A percentile compares a stretch with the other conserved stretches of the same genome.
Evolutionary conservation across 164 flowering plant species (phyloP).

Genomic region (Tetracentron sinense): DNA sequence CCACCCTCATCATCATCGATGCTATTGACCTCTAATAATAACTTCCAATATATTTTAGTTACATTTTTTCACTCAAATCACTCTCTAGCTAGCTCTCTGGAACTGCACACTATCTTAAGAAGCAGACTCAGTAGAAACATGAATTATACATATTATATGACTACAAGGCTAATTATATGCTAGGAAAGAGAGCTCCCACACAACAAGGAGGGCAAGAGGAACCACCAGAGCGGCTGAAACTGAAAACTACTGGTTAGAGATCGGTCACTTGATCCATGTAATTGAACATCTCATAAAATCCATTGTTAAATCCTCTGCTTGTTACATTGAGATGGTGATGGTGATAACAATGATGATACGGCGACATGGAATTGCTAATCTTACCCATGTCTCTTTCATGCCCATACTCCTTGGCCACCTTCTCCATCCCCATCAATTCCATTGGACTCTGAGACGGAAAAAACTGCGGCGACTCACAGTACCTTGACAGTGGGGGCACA

Average conservation of each 20-base stretch:
- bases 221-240: background rate
- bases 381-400: conserved; percentile 35
- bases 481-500: conserved; percentile 30
- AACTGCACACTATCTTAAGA: too few relatives aligned
- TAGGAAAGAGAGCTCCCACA: too few relatives aligned
- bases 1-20: too few relatives aligned
- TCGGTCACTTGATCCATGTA: background rate
- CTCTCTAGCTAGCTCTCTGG: too few relatives aligned
- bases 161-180: too few relatives aligned
- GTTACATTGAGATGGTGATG: conserved; percentile 20
- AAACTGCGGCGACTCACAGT: conserved; percentile 19
- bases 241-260: conserved; percentile 9
- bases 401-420: conserved; percentile 8
- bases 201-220: too few relatives aligned
- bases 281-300: conserved; percentile 8
- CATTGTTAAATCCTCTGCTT: conserved; percentile 13
- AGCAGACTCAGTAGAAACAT: too few relatives aligned
- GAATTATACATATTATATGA: too few relatives aligned
- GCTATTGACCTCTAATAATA: too few relatives aligned
- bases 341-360: conserved; percentile 30
- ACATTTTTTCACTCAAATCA: too few relatives aligned
- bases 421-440: conserved; percentile 27
- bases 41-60: too few relatives aligned
- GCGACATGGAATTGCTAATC: conserved; percentile 41
- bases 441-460: conserved; percentile 15